Evolutionary conservation across 2,329 filamentous ascomycete species (phyloP), one percentile per base, ranked within the genome.

Genomic region (Fusarium napiforme): DNA sequence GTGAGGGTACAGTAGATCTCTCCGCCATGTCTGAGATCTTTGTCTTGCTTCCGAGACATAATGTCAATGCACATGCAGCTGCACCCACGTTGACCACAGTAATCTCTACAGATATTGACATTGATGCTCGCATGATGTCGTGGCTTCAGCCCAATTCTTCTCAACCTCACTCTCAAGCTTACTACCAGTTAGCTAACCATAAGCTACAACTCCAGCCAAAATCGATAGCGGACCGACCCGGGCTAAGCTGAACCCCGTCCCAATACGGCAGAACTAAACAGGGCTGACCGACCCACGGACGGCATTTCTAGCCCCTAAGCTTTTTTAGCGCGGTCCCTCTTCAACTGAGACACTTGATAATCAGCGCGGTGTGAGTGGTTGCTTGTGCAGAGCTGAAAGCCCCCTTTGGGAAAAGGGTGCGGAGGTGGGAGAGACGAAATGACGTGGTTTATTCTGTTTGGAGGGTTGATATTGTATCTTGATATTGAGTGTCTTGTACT

Each of bases 291-390:
- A 42, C 58, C 12, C 12, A 23, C 65, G 49, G 65, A 21, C 65
- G 49, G 65, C 55, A 68, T 30, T 68, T 67, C 57, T 28, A 39
- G 28, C 4, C 23, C 19, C 37, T 50, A 50, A 37, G 36, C 58
- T 42, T 37, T 67, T 42, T 52, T 66, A 64, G 47, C 30, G 39
- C 1, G 21, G 47, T 23, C 16, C 37, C 28, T 36, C 19, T 34
- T 55, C 67, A 69, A 66, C 67, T 69, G 67, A 69, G 67, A 69
- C 67, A 69, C n/a, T 23, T 65, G 32, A 40, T 64, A 69, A 68
- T 67, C 36, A 55, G 11, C 47, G 21, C 4, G 19, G 43, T 15
- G 10, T 69, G 34, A 69, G 45, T 70, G 59, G 67, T 45, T 42
- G 11, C 18, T 50, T 39, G 2, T 32, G 16, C 16, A 23, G 36